Evolutionary conservation across 768 basidiomycete genomes (phyloP).

Genomic region (Lactifluus rugatus): DNA sequence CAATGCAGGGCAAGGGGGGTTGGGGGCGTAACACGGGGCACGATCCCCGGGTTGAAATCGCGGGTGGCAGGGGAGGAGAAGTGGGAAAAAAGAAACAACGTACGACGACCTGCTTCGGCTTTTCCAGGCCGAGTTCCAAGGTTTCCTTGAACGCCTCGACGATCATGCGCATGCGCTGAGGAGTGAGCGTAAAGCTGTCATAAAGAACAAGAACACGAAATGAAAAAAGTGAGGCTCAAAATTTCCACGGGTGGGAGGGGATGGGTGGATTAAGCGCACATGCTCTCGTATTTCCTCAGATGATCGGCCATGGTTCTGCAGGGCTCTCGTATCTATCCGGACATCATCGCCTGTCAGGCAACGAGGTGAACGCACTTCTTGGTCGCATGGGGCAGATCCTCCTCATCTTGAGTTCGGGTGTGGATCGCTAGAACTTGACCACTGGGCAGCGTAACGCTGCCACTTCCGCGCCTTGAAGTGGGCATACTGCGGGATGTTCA

Average conservation of each 20-base stretch:
- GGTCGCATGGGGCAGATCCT: constrained; percentile 86
- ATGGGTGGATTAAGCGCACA: constrained; percentile 41
- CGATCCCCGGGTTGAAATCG: not conserved
- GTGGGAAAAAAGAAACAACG: constrained; percentile 27
- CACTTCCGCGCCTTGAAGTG: constrained; percentile 67
- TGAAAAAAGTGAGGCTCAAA: not conserved
- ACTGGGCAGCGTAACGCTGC: constrained; percentile 57
- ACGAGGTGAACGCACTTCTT: constrained; percentile 54
- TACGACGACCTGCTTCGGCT: constrained; percentile 81
- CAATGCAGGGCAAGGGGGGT: no score
- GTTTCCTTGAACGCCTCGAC: constrained; percentile 93
- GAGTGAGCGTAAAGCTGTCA: constrained; percentile 71
- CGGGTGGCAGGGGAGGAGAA: not conserved
- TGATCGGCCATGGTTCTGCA: constrained; percentile 88
- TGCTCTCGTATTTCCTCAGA: constrained; percentile 77
- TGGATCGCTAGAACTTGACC: constrained; percentile 80
- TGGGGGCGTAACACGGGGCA: not conserved
- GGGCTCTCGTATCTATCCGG: constrained; percentile 11
- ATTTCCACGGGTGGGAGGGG: not conserved
- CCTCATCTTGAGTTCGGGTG: constrained; percentile 79
- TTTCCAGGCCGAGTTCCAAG: constrained; percentile 75
- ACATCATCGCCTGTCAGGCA: constrained; percentile 4
- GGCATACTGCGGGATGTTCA: constrained; percentile 41
- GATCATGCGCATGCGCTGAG: constrained; percentile 92
- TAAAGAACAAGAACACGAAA: not conserved